A percentile compares a stretch with the other conserved stretches of the same genome.
Evolutionary conservation across 176 grass and related monocot species (phyloP).

Genomic region (Phoenix roebelenii): DNA sequence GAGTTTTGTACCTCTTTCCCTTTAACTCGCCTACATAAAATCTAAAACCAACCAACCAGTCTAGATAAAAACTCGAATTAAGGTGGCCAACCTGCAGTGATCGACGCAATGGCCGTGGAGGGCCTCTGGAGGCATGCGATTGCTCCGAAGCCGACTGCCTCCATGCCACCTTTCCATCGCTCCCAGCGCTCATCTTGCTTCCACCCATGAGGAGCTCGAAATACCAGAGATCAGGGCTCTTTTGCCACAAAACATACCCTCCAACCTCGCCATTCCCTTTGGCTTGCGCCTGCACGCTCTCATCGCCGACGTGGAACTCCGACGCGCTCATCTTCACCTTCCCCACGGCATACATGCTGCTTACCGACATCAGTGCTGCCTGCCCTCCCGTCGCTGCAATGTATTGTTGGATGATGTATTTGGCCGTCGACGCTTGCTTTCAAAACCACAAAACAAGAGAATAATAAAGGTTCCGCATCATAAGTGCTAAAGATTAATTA

Average conservation of each 20-base stretch:
- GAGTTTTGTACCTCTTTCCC: too few relatives aligned
- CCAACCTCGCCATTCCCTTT: conserved; percentile 70
- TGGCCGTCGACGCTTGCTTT: conserved; percentile 96
- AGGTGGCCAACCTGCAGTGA: conserved; percentile 47
- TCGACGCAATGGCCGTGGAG: conserved; percentile 76
- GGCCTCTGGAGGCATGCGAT: conserved; percentile 45
- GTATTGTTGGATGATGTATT: conserved; percentile 98
- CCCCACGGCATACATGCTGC: conserved; percentile 88
- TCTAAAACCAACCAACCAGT: too few relatives aligned
- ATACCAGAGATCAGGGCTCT: conserved; percentile 85
- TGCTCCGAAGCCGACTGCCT: conserved; percentile 64
- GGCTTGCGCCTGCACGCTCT: conserved; percentile 40
- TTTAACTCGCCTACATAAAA: too few relatives aligned
- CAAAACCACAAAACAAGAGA: neutral
- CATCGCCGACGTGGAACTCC: conserved; percentile 82
- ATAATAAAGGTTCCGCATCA: too few relatives aligned
- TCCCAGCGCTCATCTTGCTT: conserved; percentile 81
- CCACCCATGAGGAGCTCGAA: conserved; percentile 94
- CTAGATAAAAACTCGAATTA: too few relatives aligned
- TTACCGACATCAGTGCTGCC: conserved; percentile 55
- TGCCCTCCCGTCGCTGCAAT: conserved; percentile 95
- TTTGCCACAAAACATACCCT: conserved; percentile 93
- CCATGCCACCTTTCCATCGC: conserved; percentile 77
- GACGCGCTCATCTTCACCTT: conserved; percentile 90
- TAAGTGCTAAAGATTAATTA: too few relatives aligned